A percentile compares a stretch with the other conserved stretches of the same genome.
phyloP scores from a whole-genome alignment of 176 grass and related monocot species.

The Eremochloa ophiuroides region DNA sequence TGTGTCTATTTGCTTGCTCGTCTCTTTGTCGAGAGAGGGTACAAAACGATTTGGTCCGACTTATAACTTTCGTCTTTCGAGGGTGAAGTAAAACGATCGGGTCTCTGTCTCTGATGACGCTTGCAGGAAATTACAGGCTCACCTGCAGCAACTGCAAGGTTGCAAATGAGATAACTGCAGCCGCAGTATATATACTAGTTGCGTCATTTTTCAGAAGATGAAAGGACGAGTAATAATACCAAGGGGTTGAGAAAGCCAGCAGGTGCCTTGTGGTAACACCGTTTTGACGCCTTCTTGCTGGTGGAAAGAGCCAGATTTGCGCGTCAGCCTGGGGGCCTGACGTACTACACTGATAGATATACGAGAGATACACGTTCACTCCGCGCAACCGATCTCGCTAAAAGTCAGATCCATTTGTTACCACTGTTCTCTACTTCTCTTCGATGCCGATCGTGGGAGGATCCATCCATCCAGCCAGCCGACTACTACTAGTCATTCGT shows the following conservation, averaged over 20 bases:
- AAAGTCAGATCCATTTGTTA: not conserved
- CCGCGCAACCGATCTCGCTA: not conserved
- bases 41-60: not conserved
- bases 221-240: not conserved
- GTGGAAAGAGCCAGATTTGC: constrained; percentile 6
- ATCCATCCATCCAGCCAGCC: no score
- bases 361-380: not conserved
- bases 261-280: not conserved
- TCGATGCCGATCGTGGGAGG: not conserved
- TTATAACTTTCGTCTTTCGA: not conserved
- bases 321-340: not conserved
- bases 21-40: not conserved
- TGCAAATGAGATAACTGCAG: no score
- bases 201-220: not conserved
- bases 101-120: not conserved
- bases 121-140: not conserved
- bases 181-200: no score
- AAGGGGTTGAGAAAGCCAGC: not conserved
- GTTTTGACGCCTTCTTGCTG: constrained; percentile 31
- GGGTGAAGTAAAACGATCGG: not conserved
- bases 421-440: not conserved
- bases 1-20: not conserved
- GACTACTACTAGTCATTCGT: no score
- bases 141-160: not conserved
- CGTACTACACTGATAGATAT: not conserved